Conservation (phyloP, 2,329 filamentous ascomycete species). For the Penicillium sp. region DNA sequence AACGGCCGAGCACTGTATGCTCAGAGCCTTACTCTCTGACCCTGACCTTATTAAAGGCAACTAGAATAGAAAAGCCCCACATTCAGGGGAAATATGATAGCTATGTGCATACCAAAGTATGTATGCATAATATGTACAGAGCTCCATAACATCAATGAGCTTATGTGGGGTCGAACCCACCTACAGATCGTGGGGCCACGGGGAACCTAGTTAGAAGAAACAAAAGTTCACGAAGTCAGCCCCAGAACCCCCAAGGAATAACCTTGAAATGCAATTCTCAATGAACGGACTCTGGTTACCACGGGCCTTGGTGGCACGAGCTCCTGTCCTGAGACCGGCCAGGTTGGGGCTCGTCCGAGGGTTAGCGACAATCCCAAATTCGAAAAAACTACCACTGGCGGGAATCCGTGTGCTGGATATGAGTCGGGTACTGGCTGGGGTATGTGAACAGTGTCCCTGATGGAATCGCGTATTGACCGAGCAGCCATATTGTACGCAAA, state of each 20-base stretch:
- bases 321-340: not conserved
- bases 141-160: not conserved
- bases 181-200: slow-evolving; percentile 8
- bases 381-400: slow-evolving; percentile 60
- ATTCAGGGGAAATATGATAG: too few species aligned
- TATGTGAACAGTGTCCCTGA: slow-evolving; percentile 49
- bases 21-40: too few species aligned
- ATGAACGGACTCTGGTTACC: slow-evolving; percentile 1
- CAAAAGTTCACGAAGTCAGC: not conserved
- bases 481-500: slow-evolving; percentile 94
- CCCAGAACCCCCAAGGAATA: not conserved
- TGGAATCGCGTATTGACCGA: slow-evolving; percentile 3
- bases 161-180: slow-evolving; percentile 14
- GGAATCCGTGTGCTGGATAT: slow-evolving; percentile 88
- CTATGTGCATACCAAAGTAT: too few species aligned
- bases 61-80: too few species aligned
- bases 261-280: not conserved
- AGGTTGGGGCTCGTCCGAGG: not conserved
- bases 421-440: slow-evolving; percentile 88
- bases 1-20: too few species aligned
- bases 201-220: slow-evolving; percentile 1
- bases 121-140: too few species aligned
- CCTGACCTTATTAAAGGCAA: too few species aligned
- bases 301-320: not conserved
- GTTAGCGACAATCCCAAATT: not conserved